Base-by-base conservation (phyloP, 495 filamentous ascomycete species). In the Hamigera avellanea region DNA sequence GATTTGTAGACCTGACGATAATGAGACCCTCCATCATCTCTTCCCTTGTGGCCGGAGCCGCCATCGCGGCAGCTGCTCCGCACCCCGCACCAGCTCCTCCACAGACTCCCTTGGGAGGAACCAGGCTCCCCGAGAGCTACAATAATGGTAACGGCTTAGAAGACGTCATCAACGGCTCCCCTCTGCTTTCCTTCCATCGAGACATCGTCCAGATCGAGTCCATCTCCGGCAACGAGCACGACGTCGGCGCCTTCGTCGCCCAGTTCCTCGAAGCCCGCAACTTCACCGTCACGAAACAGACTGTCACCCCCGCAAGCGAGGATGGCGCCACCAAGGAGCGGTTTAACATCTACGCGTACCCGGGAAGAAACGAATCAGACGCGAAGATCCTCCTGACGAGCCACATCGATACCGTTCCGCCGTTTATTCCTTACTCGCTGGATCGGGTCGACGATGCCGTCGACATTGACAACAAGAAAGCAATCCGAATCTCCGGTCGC, bases 341-440 rank as follows among this genome's bases (percentile, higher is more conserved):
- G 17, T 76, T 76, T 52, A 95, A 96, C 50, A 66, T 96, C 40
- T 69, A 88, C 27, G 89, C 89, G 14, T 87, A 83, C 60, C 67
- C 75, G 0, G 68, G 73, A 8, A 59, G 8, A 56, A 65, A 4
- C 82, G n/a, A n/a, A n/a, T n/a, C n/a, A n/a, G n/a, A n/a, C n/a
- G n/a, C 84, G 0, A 66, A 70, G 27, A 67, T 83, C 3, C 73
- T 96, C 14, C 59, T 94, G 2, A 73, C 80, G 12, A 81, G 75
- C 38, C 86, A 94, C 50, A 76, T 91, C 33, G 78, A 84, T 33
- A 76, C 70, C 12, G 65, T 83, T 19, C 76, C 77, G 0, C 72
- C 76, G 0, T 88, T 74, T 59, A 81, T 86, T 46, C 81, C 57
- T 33, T 57, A 58, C 52, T 46, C 53, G 28, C 32, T 56, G 28